Percentiles rank a stretch among this genome's conserved stretches.
phyloP scores from a whole-genome alignment of 2,329 filamentous ascomycete genomes.

The Mycosphaerella sp. region DNA sequence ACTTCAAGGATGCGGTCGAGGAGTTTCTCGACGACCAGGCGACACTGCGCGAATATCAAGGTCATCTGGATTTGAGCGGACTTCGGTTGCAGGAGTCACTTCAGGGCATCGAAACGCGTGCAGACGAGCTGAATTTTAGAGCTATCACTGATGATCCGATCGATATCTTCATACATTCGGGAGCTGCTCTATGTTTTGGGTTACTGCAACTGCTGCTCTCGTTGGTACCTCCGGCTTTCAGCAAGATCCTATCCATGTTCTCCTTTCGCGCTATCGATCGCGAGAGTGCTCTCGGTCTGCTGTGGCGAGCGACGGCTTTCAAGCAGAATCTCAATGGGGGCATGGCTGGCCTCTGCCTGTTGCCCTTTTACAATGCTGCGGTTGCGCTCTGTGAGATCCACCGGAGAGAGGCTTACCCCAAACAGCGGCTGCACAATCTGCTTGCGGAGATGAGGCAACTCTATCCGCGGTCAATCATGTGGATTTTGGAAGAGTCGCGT shows the following conservation, averaged over 20 bases:
- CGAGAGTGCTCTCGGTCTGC: conserved; percentile 70
- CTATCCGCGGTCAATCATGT: conserved; percentile 77
- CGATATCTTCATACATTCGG: conserved; percentile 84
- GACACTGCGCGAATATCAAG: conserved; percentile 45
- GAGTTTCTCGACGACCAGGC: conserved; percentile 37
- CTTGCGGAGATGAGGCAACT: conserved; percentile 66
- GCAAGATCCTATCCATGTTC: conserved; percentile 76
- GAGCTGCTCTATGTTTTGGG: conserved; percentile 83
- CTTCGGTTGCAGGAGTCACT: conserved; percentile 22
- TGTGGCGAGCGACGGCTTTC: conserved; percentile 85
- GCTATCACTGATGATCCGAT: conserved; percentile 63
- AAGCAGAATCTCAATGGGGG: conserved; percentile 81
- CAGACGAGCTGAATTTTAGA: conserved; percentile 52
- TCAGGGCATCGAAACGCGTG: conserved; percentile 3
- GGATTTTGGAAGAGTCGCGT: conserved; percentile 81
- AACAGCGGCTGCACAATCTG: conserved; percentile 58
- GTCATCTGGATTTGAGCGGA: conserved; percentile 36
- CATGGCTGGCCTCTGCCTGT: conserved; percentile 70
- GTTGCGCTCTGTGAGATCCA: conserved; percentile 85
- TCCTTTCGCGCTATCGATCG: conserved; percentile 80
- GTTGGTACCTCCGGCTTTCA: conserved; percentile 85
- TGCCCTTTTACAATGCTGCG: conserved; percentile 84
- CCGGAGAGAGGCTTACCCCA: conserved; percentile 61
- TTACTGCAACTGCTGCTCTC: conserved; percentile 81
- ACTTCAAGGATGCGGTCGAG: conserved; percentile 55